Evolutionary conservation across 23 red algal species (phyloP), one percentile per base, ranked within the genome.

Genomic region (Gracilaria caudata): DNA sequence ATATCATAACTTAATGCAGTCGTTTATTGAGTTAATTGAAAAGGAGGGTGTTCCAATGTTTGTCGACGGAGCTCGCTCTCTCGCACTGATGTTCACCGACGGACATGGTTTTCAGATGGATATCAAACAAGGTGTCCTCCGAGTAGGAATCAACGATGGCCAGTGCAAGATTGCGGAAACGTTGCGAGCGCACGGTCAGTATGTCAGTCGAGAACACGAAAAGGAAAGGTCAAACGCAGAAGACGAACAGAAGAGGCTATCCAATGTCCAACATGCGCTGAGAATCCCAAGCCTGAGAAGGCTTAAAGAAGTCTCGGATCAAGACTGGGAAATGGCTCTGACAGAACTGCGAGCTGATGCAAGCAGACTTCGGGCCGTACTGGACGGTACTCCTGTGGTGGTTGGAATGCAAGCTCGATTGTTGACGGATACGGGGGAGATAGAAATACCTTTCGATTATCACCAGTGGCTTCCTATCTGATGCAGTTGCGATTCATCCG

Each of bases 381-480:
- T 79, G 25, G 85, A 79, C 35, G 85, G 85, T 4, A 57, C 59
- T 44, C 55, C 68, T n/a, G 28, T 89, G 30, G 85, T 89, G 39
- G 21, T 89, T 61, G 85, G 85, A 12, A 89, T 51, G 33, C 49
- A 64, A 35, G 59, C 72, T 60, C 85, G 72, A 6, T 30, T 89
- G 58, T 25, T 89, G 38, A 35, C n/a, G 26, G 85, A 89, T 40
- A 77, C 45, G 1, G 85, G 85, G 4, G 85, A 89, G 55, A 61
- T 89, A 61, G 85, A 89, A 78, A 65, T 89, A 3, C 72, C 85
- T 14, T 78, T 56, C 36, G 85, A 89, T 51, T 89, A 75, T 24
- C 39, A 79, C 40, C 70, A 75, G 40, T 75, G 70, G 70, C 70
- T 75, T 2, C 70, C 70, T 0, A 47, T 75, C 34, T 75, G 40